Percentiles rank a stretch among this genome's conserved stretches.
phyloP scores from a whole-genome alignment of 1,284 basidiomycete species.

The Pascua sp. region DNA sequence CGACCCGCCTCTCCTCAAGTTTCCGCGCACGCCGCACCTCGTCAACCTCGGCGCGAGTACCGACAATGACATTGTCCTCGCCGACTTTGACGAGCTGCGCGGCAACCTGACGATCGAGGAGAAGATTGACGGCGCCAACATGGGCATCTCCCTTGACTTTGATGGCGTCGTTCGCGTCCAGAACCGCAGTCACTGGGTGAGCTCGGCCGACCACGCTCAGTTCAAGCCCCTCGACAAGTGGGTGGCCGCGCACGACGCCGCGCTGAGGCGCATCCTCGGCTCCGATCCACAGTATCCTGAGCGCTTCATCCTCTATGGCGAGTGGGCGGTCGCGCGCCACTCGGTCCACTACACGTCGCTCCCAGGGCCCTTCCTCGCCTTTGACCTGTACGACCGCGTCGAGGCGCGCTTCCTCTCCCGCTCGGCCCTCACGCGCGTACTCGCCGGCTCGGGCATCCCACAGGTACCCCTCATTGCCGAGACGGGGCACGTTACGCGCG shows the following conservation, averaged over 20 bases:
- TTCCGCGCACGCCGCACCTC: conserved; percentile 61
- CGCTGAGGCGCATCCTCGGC: conserved; percentile 52
- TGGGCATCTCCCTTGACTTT: conserved; percentile 60
- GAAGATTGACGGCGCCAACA: conserved; percentile 65
- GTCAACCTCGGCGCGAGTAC: conserved; percentile 59
- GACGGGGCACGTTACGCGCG: conserved; percentile 49
- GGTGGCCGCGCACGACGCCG: conserved; percentile 46
- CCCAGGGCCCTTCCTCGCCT: conserved; percentile 55
- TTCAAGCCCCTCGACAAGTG: conserved; percentile 60
- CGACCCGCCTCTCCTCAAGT: conserved; percentile 54
- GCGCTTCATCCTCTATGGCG: conserved; percentile 60
- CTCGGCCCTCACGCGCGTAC: conserved; percentile 15
- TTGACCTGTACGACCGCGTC: conserved; percentile 60
- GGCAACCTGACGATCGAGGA: conserved; percentile 57
- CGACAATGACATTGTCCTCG: conserved; percentile 54
- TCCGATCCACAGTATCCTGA: conserved; percentile 57
- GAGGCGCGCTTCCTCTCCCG: conserved; percentile 52
- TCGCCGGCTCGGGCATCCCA: conserved; percentile 51
- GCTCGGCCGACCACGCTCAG: conserved; percentile 57
- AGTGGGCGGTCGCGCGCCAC: conserved; percentile 63
- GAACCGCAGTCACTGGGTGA: conserved; percentile 63
- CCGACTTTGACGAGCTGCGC: conserved; percentile 2
- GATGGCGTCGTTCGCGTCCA: conserved; percentile 56
- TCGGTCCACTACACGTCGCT: conserved; percentile 59
- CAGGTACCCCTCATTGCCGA: conserved; percentile 54